Percentiles rank a stretch among this genome's conserved stretches.
Evolutionary conservation across 2,329 filamentous ascomycete genomes (phyloP).

Genomic region (Fusarium oligoseptatum): DNA sequence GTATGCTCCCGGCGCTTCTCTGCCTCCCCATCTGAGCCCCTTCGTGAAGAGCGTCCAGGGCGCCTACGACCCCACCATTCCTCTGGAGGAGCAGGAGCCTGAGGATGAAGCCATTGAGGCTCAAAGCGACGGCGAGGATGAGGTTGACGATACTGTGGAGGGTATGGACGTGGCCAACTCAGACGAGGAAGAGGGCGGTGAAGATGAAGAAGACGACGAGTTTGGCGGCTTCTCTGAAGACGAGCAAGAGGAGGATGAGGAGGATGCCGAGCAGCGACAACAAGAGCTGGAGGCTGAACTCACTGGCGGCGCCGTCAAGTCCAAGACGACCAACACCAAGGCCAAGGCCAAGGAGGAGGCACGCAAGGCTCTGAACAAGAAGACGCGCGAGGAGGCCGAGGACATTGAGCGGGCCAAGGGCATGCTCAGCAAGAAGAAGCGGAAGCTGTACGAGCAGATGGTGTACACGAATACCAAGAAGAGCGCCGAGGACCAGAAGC

Average conservation of each 20-base stretch:
- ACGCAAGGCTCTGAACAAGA: constrained; percentile 76
- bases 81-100: constrained; percentile 88
- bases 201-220: constrained; percentile 61
- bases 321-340: constrained; percentile 62
- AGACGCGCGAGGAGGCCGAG: constrained; percentile 82
- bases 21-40: constrained; percentile 95
- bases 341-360: constrained; percentile 77
- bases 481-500: constrained; percentile 87
- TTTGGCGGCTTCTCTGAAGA: constrained; percentile 66
- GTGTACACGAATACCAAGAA: constrained; percentile 94
- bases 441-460: constrained; percentile 98
- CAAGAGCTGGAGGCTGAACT: constrained; percentile 94
- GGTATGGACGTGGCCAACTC: constrained; percentile 65
- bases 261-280: constrained; percentile 82
- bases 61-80: constrained; percentile 89
- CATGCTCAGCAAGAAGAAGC: constrained; percentile 98
- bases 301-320: constrained; percentile 73
- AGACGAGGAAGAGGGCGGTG: constrained; percentile 61
- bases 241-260: constrained; percentile 62
- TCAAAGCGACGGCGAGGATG: constrained; percentile 67
- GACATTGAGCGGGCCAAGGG: constrained; percentile 94
- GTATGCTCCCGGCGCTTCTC: constrained; percentile 88
- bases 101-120: constrained; percentile 85
- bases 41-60: constrained; percentile 91
- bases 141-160: constrained; percentile 60